Base-by-base conservation (phyloP, 2,329 filamentous ascomycete species). In the Colletotrichum sp. region DNA sequence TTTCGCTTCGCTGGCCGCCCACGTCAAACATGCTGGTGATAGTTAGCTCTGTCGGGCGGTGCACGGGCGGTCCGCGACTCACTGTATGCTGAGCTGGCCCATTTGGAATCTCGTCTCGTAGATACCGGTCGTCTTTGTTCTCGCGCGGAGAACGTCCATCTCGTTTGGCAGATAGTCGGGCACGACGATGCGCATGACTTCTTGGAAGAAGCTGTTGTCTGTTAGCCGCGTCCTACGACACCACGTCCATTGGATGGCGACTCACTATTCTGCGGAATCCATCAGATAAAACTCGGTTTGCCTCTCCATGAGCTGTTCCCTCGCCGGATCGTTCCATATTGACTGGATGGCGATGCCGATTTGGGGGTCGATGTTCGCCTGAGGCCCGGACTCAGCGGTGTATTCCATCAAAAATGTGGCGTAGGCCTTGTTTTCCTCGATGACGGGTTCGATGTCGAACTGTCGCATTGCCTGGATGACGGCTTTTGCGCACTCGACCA, bases 21-120 rank as follows among this genome's bases (percentile, higher is more conserved):
- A 99, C 97, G 84, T 99, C 97, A 83, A 99, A 99, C 97, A 99
- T 99, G 88, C 96, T 98, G 82, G 28, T 13, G 12, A n/a, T 12
- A 21, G 61, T 70, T 43, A 70, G 69, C 52, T 43, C 6, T 13
- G n/a, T 13, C 13, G n/a, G 43, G 32, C 24, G 34, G n/a, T 64
- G 66, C 24, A 8, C 12, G 10, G 43, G 43, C 32, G 24, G 9
- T 52, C 32, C n/a, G 18, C 30, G 21, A 56, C 96, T 84, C 91
- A 98, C 96, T 99, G 97, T 87, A 99, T 99, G 87, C 96, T 98
- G 77, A 99, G 89, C 83, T 98, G 96, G 43, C 96, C 97, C 97
- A 99, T 99, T 79, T 97, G 96, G 84, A 99, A 99, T 79, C 97
- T 92, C 66, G 97, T 99, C 86, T 99, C 97, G 87, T 99, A 99